phyloP scores from a whole-genome alignment of 177 flowering plant species.

The Vitis hybrid region DNA sequence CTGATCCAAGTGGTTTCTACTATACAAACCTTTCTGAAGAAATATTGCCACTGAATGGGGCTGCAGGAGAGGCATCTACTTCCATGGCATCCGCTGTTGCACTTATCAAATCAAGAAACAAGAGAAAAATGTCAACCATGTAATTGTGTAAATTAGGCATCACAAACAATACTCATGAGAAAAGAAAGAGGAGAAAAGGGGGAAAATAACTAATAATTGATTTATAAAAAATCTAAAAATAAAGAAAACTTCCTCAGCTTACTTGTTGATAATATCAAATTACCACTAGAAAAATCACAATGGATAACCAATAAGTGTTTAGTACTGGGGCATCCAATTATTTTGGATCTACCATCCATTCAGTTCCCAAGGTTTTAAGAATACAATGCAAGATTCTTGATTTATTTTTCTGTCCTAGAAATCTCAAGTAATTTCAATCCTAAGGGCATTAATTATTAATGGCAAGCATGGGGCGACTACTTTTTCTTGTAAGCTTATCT shows the following conservation, averaged over 20 bases:
- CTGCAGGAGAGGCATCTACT: slow-evolving; percentile 62
- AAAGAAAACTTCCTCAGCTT: not conserved
- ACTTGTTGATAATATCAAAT: too few relatives aligned
- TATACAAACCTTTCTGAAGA: slow-evolving; percentile 64
- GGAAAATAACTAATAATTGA: not conserved
- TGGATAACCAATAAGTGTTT: too few relatives aligned
- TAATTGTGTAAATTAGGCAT: not conserved
- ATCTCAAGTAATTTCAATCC: too few relatives aligned
- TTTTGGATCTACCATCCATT: too few relatives aligned
- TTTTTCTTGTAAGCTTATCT: too few relatives aligned
- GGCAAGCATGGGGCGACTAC: too few relatives aligned
- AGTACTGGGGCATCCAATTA: too few relatives aligned
- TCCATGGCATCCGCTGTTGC: slow-evolving; percentile 73
- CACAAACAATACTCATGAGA: not conserved
- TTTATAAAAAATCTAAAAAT: not conserved
- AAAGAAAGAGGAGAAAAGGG: not conserved
- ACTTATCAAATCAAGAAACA: slow-evolving; percentile 24
- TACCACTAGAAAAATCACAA: too few relatives aligned
- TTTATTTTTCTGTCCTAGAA: too few relatives aligned
- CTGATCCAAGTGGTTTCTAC: not conserved
- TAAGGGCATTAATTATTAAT: too few relatives aligned
- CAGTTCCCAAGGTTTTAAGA: too few relatives aligned
- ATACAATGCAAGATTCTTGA: too few relatives aligned
- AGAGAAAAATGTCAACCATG: slow-evolving; percentile 6
- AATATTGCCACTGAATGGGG: slow-evolving; percentile 22